Evolutionary conservation across 1,284 basidiomycete genomes (phyloP), one percentile per base, ranked within the genome.

Genomic region (Trichosporon sp.): DNA sequence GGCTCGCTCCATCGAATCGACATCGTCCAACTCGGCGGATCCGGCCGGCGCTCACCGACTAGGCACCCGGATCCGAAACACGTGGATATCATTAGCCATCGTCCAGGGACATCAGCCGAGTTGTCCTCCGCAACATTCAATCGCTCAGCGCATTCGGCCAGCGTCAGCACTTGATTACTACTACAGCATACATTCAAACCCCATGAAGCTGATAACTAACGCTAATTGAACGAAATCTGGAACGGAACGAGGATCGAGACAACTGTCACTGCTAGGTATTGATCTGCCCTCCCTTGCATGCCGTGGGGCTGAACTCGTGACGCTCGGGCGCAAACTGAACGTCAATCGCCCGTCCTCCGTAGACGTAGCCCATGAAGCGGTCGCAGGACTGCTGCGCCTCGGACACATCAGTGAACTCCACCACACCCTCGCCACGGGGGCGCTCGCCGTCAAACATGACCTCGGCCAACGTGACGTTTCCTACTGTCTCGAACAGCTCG

Each of bases 401-500:
- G 11, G 84, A 80, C 27, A 90, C 86, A 69, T 90, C 89, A n/a
- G 87, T 86, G 74, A 99, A 97, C 79, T 98, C 92, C 10, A 98
- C 95, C 54, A 98, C 89, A 72, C 95, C 95, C 63, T 89, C 89
- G 23, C 95, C 95, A 78, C 95, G 95, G 58, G 91, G 92, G 63
- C 95, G 87, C 8, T 88, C 87, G 31, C 90, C 90, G 68, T 97
- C 95, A 72, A 90, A 92, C 58, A 98, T 79, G 70, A 98, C 94
- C 79, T 98, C 95, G 10, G 95, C 95, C 54, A 93, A 83, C 72
- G 93, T 89, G 33, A 99, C 95, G 69, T 89, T 89, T 10, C 95
- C 95, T 1, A 94, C 96, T 32, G 95, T 99, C 83, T 97, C 95
- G 74, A 99, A 99, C 32, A 99, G 82, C 81, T 99, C 95, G 25